phyloP scores from a whole-genome alignment of 31 red algal genomes.

The Odonthalia washingtoniensis region DNA sequence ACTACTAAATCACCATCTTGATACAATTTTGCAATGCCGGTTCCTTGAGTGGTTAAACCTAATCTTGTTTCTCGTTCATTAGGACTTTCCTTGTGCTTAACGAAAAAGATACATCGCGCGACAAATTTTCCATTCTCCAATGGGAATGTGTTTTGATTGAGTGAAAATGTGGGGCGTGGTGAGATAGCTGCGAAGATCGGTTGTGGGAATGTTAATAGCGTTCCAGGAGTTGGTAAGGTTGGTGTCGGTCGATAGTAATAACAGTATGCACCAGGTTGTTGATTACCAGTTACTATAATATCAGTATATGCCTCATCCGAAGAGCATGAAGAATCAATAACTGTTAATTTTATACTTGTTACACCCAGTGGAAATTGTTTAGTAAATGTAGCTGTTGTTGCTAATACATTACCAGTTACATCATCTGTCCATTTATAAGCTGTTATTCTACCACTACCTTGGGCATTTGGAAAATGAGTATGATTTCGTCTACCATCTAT shows the following conservation, averaged over 20 bases:
- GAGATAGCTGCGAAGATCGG: slow-evolving; percentile 63
- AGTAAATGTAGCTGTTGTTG: slow-evolving; percentile 11
- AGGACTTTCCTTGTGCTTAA: slow-evolving; percentile 14
- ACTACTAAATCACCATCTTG: slow-evolving; percentile 8
- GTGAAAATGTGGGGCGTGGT: slow-evolving; percentile 12
- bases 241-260: slow-evolving; percentile 54
- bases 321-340: slow-evolving; percentile 64
- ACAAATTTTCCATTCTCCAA: slow-evolving; percentile 39
- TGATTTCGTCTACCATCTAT: slow-evolving; percentile 72
- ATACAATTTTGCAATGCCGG: slow-evolving; percentile 29
- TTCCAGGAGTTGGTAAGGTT: not conserved
- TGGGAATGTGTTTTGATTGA: slow-evolving; percentile 32
- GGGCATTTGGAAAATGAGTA: slow-evolving; percentile 64
- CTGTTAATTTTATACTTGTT: slow-evolving; percentile 55
- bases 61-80: not conserved
- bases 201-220: not conserved
- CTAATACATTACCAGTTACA: slow-evolving; percentile 61
- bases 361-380: slow-evolving; percentile 73
- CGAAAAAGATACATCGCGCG: slow-evolving; percentile 59
- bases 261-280: slow-evolving; percentile 70
- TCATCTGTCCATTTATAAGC: slow-evolving; percentile 60
- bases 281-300: slow-evolving; percentile 67
- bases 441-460: slow-evolving; percentile 55
- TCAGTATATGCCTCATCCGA: slow-evolving; percentile 58
- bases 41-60: not conserved